Evolutionary conservation across 768 basidiomycete genomes (phyloP), one percentile per base, ranked within the genome.

Genomic region (Saitozyma podzolica): DNA sequence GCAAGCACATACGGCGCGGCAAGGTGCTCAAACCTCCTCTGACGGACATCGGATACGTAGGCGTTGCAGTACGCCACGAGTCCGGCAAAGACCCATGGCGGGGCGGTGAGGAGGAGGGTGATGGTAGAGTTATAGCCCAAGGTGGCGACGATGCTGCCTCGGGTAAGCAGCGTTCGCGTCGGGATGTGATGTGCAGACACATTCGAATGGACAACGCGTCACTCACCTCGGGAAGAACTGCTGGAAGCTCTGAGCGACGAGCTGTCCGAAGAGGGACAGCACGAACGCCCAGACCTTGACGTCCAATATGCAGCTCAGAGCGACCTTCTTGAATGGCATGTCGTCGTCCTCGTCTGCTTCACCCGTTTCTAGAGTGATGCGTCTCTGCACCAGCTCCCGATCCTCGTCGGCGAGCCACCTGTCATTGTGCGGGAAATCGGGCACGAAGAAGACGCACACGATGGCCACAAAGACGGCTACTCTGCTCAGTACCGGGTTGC

Each of bases 71-170:
- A 42, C 0, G 67, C 61, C 0, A 74, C 56, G 16, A 67, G 50
- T 13, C 69, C 58, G 42, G 72, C 69, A 10, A 72, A n/a, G 45
- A 76, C 52, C 58, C 74, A 76, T 0, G 75, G 75, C 10, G 72
- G 75, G 0, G 70, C 75, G 11, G 70, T 72, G 7, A 76, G 61
- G 8, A 73, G 56, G 0, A 76, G 64, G 8, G 54, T 70, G 54
- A 52, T 14, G 0, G 40, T 54, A 16, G 19, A 39, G 39, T 4
- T 9, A 4, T 10, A 64, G 54, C 70, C 70, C 42, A 75, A 70
- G 9, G 73, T 75, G 8, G 59, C 54, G 29, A 75, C 64, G 29
- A 75, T 70, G 9, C 67, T 68, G 1, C 29, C 29, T 29, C 29
- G 2, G 29, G 29, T 29, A 2, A 29, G 29, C 29, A 29, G 29